Evolutionary conservation across 352 stramenopile genomes (phyloP), one percentile per base, ranked within the genome.

Genomic region (Lagenidium giganteum): DNA sequence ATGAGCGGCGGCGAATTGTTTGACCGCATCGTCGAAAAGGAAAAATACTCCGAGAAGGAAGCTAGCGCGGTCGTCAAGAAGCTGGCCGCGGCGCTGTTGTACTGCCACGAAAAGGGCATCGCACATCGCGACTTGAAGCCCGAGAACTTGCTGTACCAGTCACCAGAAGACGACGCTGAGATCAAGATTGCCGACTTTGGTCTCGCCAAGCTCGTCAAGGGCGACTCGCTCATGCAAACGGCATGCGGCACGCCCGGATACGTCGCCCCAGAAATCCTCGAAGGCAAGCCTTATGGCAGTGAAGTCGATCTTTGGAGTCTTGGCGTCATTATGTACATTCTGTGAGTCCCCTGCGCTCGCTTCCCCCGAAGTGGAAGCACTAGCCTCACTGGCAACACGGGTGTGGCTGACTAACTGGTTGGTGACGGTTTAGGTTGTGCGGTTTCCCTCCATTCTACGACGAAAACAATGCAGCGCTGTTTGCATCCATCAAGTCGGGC

Each of bases 361-460:
- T n/a, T n/a, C n/a, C n/a, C n/a, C n/a, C n/a, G n/a, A n/a, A n/a
- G n/a, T n/a, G n/a, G n/a, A n/a, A n/a, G n/a, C n/a, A n/a, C n/a
- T n/a, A n/a, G n/a, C n/a, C n/a, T n/a, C n/a, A n/a, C n/a, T n/a
- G n/a, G n/a, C n/a, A n/a, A n/a, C n/a, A n/a, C n/a, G n/a, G n/a
- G n/a, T n/a, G n/a, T n/a, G n/a, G n/a, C 5, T 37, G 41, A 87
- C 96, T 28, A 16, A 59, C 52, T 96, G 24, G 23, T 12, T 29
- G 16, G n/a, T 31, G 32, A 4, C 12, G 8, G 13, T 13, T 45
- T 95, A 40, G 58, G 20, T 43, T 92, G 18, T 97, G 86, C 42
- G 96, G 96, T 5, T 96, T 95, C 37, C 95, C 95, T 23, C 96
- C 96, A 2, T 99, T 99, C 64, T 97, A 98, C 65, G 83, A 96